These are phyloP conservation scores for Aspergillus sojae DNA, from an alignment of 2,329 filamentous ascomycete species.

Conservation along the genomic window DNA sequence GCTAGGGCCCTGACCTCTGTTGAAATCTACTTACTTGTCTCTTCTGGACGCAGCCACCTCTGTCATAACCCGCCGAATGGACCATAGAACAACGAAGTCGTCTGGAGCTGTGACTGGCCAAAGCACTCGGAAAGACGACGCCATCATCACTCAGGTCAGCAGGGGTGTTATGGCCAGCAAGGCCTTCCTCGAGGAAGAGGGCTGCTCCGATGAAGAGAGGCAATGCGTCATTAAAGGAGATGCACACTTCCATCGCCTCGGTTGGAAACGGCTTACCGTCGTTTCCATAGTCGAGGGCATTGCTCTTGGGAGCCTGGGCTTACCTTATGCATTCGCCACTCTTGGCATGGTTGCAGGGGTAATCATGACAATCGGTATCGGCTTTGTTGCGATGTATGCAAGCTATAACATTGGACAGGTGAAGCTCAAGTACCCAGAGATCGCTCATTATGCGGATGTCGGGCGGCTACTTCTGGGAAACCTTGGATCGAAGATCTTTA, in stretches of 20 bases:
- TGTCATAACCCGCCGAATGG: not conserved
- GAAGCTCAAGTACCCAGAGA: conserved; percentile 37
- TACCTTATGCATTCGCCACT: conserved; percentile 48
- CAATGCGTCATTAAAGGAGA: conserved; percentile 1
- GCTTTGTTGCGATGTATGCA: conserved; percentile 44
- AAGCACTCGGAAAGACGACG: not conserved
- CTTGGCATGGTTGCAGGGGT: conserved; percentile 50
- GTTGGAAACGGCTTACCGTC: conserved; percentile 54
- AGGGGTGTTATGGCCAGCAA: not conserved
- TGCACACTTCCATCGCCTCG: conserved; percentile 31
- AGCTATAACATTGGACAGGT: conserved; percentile 45
- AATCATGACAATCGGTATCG: conserved; percentile 43
- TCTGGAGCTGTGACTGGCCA: not conserved
- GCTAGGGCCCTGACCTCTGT: not conserved
- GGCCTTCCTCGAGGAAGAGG: not conserved
- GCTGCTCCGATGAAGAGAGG: not conserved
- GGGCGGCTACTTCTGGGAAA: conserved; percentile 45
- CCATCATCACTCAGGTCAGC: not conserved
- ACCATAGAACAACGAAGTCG: not conserved
- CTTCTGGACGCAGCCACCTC: too few species aligned
- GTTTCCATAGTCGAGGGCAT: conserved; percentile 54
- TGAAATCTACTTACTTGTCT: not conserved
- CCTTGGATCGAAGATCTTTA: conserved; percentile 42
- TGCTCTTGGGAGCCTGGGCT: conserved; percentile 49
- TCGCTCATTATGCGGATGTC: conserved; percentile 48